phyloP scores from a whole-genome alignment of 345 rosid species.

The Noccaea bulbosa region DNA sequence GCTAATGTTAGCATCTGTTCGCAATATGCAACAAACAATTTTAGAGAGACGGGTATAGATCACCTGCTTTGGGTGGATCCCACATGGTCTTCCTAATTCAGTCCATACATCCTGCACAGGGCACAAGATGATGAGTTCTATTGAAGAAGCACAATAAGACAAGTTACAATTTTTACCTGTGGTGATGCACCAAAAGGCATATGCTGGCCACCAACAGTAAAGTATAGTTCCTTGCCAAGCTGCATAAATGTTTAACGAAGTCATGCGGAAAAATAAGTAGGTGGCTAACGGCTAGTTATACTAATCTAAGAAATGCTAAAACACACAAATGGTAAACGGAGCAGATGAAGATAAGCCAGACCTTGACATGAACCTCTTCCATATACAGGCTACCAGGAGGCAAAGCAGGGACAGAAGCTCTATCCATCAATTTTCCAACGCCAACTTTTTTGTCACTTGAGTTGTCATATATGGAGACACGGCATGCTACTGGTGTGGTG shows the following conservation, averaged over 20 bases:
- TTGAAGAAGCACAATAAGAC: conserved; percentile 22
- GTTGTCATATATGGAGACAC: conserved; percentile 84
- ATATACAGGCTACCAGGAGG: conserved; percentile 81
- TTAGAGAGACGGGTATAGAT: conserved; percentile 1
- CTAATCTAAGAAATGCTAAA: conserved; percentile 11
- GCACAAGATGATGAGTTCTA: conserved; percentile 25
- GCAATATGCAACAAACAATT: conserved; percentile 16
- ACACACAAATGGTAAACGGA: not conserved
- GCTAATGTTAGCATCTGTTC: conserved; percentile 23
- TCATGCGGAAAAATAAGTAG: conserved; percentile 28
- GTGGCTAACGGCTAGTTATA: conserved; percentile 17
- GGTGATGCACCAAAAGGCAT: conserved; percentile 98
- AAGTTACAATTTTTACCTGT: conserved; percentile 59
- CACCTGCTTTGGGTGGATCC: conserved; percentile 98
- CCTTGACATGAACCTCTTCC: conserved; percentile 96
- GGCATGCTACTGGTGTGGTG: conserved; percentile 95
- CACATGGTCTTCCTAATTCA: conserved; percentile 97
- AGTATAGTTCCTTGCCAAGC: conserved; percentile 86
- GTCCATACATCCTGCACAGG: conserved; percentile 91
- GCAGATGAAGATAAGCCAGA: conserved; percentile 42
- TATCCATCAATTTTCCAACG: conserved; percentile 81
- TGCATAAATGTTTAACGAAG: conserved; percentile 33
- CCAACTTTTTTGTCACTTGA: conserved; percentile 89
- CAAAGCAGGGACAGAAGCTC: conserved; percentile 81
- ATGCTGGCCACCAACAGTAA: conserved; percentile 86